Evolutionary conservation across 2,329 filamentous ascomycete species (phyloP).

Genomic region (Pezicula radicicola): DNA sequence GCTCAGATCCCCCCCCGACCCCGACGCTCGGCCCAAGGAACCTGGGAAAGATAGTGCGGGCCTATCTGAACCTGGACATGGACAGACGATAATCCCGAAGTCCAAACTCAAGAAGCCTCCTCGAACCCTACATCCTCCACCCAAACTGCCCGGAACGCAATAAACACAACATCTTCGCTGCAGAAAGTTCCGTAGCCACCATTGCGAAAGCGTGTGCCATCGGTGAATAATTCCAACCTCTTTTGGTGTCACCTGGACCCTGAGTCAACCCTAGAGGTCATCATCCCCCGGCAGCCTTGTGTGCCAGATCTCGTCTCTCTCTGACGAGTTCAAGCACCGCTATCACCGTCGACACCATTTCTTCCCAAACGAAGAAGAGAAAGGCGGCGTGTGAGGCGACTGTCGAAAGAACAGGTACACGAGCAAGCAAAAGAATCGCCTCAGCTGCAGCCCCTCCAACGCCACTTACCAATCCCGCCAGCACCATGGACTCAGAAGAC

Average conservation of each 20-base stretch:
- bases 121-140: too few species aligned
- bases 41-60: too few species aligned
- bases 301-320: constrained; percentile 21
- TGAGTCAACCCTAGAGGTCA: constrained; percentile 1
- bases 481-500: constrained; percentile 90
- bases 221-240: background rate
- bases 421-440: constrained; percentile 31
- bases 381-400: constrained; percentile 44
- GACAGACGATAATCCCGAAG: too few species aligned
- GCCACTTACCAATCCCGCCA: constrained; percentile 49
- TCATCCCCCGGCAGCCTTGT: constrained; percentile 19
- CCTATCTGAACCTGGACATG: too few species aligned
- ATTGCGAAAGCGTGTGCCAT: too few species aligned
- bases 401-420: constrained; percentile 28
- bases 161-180: too few species aligned
- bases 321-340: constrained; percentile 22
- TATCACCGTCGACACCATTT: constrained; percentile 41
- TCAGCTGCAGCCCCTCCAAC: constrained; percentile 48
- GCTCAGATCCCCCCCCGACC: too few species aligned
- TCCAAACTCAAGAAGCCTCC: too few species aligned
- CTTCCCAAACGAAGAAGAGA: constrained; percentile 48
- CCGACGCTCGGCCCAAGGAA: too few species aligned
- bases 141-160: too few species aligned
- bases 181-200: too few species aligned
- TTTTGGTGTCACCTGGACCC: background rate